These are phyloP conservation scores for Didymella pinodella DNA, from an alignment of 2,329 filamentous ascomycete species.

Conservation along the genomic window DNA sequence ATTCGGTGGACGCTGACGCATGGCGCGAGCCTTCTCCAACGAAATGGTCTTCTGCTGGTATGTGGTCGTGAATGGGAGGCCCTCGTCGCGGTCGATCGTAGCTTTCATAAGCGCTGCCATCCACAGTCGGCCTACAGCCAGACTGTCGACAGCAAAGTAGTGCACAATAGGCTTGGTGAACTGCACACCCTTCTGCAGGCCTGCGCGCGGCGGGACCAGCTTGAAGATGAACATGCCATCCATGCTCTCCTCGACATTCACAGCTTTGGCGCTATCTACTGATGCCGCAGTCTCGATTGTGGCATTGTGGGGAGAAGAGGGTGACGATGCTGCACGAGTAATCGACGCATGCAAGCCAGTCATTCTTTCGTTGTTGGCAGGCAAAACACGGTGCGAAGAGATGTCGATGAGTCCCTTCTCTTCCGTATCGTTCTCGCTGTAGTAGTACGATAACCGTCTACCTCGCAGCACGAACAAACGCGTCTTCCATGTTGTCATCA, in stretches of 20 bases:
- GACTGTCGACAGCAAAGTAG: conserved; percentile 93
- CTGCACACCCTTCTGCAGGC: conserved; percentile 87
- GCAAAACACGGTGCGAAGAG: conserved; percentile 94
- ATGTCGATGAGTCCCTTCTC: conserved; percentile 98
- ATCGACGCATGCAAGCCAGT: conserved; percentile 91
- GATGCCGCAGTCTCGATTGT: conserved; percentile 52
- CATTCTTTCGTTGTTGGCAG: conserved; percentile 88
- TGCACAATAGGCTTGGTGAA: conserved; percentile 98
- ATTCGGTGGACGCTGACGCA: conserved; percentile 89
- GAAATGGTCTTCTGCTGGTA: conserved; percentile 98
- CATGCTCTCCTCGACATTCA: conserved; percentile 56
- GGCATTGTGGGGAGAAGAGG: conserved; percentile 62
- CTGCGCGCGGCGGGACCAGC: conserved; percentile 86
- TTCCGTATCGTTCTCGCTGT: conserved; percentile 88
- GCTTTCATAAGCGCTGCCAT: conserved; percentile 99
- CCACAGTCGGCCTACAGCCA: conserved; percentile 89
- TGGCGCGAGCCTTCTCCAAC: conserved; percentile 82
- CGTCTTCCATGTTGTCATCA: conserved; percentile 98
- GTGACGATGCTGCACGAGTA: conserved; percentile 80
- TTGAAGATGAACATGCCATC: conserved; percentile 94
- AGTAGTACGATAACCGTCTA: conserved; percentile 92
- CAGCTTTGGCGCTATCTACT: conserved; percentile 45
- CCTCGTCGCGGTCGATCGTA: conserved; percentile 89
- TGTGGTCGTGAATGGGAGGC: conserved; percentile 81
- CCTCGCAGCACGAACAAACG: conserved; percentile 95